phyloP scores from a whole-genome alignment of 768 basidiomycete species.

The Galerina sulciceps region DNA sequence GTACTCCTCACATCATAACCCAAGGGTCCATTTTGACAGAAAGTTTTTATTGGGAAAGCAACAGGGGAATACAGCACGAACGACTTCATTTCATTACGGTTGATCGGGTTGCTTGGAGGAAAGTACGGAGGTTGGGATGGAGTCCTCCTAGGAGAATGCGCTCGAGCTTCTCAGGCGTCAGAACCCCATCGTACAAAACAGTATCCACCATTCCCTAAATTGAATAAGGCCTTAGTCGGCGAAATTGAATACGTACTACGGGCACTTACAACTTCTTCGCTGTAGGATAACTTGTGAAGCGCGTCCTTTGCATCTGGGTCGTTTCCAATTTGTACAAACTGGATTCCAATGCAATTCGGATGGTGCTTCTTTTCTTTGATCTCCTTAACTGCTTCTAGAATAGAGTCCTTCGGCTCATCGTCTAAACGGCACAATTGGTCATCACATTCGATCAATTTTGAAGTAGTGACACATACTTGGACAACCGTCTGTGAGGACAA shows the following conservation, averaged over 20 bases:
- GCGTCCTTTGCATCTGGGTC: slow-evolving; percentile 22
- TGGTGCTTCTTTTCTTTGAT: slow-evolving; percentile 30
- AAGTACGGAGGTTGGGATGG: slow-evolving; percentile 21
- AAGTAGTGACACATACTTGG: slow-evolving; percentile 9
- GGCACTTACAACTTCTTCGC: slow-evolving; percentile 29
- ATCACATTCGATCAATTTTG: too few species aligned
- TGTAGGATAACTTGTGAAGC: slow-evolving; percentile 26
- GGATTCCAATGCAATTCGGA: slow-evolving; percentile 35
- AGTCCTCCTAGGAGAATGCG: slow-evolving; percentile 37
- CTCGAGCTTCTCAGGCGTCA: slow-evolving; percentile 32
- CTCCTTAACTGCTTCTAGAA: slow-evolving; percentile 26
- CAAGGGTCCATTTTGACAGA: too few species aligned
- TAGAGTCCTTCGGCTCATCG: slow-evolving; percentile 11
- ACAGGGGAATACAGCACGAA: too few species aligned
- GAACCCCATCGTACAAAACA: slow-evolving; percentile 26
- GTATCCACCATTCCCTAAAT: slow-evolving; percentile 36
- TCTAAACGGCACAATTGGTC: background rate
- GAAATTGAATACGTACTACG: background rate
- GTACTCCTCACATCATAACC: too few species aligned
- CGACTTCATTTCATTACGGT: too few species aligned
- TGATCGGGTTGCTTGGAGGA: too few species aligned
- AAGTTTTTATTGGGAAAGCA: too few species aligned
- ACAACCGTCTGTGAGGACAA: slow-evolving; percentile 36
- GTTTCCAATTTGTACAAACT: slow-evolving; percentile 39
- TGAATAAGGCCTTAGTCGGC: background rate